Conservation (phyloP, 768 basidiomycete genomes). For the Russula virescens region DNA sequence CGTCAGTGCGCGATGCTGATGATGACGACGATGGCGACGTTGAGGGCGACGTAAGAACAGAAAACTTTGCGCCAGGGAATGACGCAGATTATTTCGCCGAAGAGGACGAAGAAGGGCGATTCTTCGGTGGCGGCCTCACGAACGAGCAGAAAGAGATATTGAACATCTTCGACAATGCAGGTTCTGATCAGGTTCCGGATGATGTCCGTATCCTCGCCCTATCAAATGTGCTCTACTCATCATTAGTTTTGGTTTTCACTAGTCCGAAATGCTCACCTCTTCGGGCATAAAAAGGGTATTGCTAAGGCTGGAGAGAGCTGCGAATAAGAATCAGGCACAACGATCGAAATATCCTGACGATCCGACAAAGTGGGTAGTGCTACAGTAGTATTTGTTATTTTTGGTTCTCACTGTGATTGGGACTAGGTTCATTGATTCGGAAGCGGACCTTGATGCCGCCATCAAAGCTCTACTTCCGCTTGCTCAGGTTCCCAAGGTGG, state of each 20-base stretch:
- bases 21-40: constrained; percentile 44
- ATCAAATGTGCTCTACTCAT: constrained; percentile 15
- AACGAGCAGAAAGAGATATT: constrained; percentile 92
- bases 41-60: constrained; percentile 31
- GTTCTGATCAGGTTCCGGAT: constrained; percentile 54
- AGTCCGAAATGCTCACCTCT: constrained; percentile 66
- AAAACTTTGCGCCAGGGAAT: constrained; percentile 71
- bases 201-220: constrained; percentile 47
- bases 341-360: constrained; percentile 93
- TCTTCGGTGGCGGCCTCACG: constrained; percentile 92
- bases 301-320: constrained; percentile 77
- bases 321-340: constrained; percentile 93
- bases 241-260: background rate
- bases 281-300: constrained; percentile 68
- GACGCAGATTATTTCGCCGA: constrained; percentile 89
- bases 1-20: constrained; percentile 59
- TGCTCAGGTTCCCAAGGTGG: constrained; percentile 73
- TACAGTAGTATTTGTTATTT: background rate
- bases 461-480: constrained; percentile 86
- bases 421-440: constrained; percentile 94
- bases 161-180: constrained; percentile 83
- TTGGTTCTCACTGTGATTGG: constrained; percentile 12
- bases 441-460: constrained; percentile 86
- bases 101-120: constrained; percentile 88
- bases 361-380: constrained; percentile 67